phyloP scores from a whole-genome alignment of 179 eudicot genomes.

The Gypsophila paniculata region DNA sequence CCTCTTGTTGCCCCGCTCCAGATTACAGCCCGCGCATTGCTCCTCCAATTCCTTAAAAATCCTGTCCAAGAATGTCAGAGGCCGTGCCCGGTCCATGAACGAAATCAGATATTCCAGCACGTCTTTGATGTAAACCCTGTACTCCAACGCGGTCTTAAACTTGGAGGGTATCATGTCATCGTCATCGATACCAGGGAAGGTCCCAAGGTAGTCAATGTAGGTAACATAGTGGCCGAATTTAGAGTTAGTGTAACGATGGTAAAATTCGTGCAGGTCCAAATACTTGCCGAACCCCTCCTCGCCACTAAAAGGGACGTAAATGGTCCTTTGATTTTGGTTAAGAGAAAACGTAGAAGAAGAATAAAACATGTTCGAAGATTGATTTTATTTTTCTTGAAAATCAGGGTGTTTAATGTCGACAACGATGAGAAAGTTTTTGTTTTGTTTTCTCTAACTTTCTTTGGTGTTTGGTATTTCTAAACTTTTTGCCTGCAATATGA shows the following conservation, averaged over 20 bases:
- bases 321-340: too few species aligned
- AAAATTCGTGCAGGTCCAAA: slow-evolving; percentile 5
- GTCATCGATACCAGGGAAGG: neutral
- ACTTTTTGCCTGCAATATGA: too few species aligned
- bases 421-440: too few species aligned
- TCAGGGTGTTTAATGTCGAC: too few species aligned
- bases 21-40: neutral
- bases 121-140: slow-evolving; percentile 5
- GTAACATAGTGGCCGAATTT: neutral
- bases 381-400: too few species aligned
- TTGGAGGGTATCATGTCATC: neutral
- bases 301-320: neutral
- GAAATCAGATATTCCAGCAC: slow-evolving; percentile 8
- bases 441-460: too few species aligned
- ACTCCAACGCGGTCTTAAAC: slow-evolving; percentile 7
- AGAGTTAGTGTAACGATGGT: slow-evolving; percentile 7
- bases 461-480: too few species aligned
- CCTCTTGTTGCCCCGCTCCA: neutral
- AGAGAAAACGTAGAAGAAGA: too few species aligned
- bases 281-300: slow-evolving; percentile 14
- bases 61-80: slow-evolving; percentile 13
- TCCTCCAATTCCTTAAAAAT: slow-evolving; percentile 5
- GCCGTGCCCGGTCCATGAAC: slow-evolving; percentile 8
- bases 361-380: too few species aligned
- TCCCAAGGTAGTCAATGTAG: slow-evolving; percentile 7